These are phyloP conservation scores for Chlorella vulgaris DNA, from an alignment of 139 green algal genomes.

Conservation along the genomic window DNA sequence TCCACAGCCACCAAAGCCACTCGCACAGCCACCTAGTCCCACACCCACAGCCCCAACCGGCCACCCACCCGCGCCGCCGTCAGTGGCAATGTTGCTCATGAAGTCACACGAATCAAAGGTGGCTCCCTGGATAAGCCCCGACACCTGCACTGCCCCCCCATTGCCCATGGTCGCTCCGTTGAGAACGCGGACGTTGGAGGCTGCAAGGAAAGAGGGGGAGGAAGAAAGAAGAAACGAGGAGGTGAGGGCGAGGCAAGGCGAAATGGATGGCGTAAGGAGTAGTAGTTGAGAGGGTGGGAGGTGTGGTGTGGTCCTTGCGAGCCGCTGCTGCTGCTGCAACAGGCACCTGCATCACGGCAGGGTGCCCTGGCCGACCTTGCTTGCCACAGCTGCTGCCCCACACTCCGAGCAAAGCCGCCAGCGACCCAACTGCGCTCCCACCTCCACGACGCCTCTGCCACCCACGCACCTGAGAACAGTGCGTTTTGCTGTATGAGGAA, in stretches of 20 bases:
- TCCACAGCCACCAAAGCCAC: neutral
- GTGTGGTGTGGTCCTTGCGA: too few species aligned
- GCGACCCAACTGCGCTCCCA: neutral
- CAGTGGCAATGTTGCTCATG: constrained; percentile 32
- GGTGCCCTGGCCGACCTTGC: too few species aligned
- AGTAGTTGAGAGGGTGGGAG: neutral
- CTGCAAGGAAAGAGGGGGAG: neutral
- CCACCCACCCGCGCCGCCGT: constrained; percentile 36
- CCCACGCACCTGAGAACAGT: neutral
- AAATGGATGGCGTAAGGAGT: neutral
- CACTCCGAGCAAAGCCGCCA: neutral
- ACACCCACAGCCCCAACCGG: neutral
- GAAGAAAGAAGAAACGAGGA: too few species aligned
- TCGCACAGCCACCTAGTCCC: neutral
- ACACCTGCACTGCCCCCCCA: constrained; percentile 36
- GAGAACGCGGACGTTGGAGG: constrained; percentile 35
- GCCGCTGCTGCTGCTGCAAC: too few species aligned
- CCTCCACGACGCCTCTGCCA: neutral
- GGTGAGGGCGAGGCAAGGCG: neutral
- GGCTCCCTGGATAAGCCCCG: neutral
- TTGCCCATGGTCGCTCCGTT: constrained; percentile 42
- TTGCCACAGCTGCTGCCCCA: too few species aligned
- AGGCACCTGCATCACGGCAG: neutral
- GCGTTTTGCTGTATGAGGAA: constrained; percentile 18
- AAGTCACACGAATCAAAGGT: constrained; percentile 43